phyloP scores from a whole-genome alignment of 2,329 filamentous ascomycete genomes.

The Zopfia rhizophila region DNA sequence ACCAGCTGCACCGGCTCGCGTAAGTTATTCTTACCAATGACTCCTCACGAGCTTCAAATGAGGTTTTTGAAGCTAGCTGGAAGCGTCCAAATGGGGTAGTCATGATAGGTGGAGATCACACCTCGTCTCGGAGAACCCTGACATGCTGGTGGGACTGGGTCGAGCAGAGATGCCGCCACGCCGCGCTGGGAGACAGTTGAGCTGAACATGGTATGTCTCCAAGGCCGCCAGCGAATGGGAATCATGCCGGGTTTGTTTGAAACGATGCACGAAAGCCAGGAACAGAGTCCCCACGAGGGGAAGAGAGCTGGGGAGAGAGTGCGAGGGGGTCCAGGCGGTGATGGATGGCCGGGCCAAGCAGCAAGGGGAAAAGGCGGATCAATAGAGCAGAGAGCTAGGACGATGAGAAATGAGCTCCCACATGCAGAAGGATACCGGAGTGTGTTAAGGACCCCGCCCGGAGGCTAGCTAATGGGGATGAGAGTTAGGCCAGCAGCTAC shows the following conservation, averaged over 20 bases:
- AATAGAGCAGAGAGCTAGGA: neutral
- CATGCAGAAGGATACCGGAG: constrained; percentile 4
- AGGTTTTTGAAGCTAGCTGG: constrained; percentile 21
- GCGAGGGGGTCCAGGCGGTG: constrained; percentile 1
- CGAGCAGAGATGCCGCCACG: constrained; percentile 5
- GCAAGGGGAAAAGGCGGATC: neutral
- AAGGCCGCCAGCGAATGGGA: too few relatives aligned
- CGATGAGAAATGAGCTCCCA: constrained; percentile 10
- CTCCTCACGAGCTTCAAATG: constrained; percentile 26
- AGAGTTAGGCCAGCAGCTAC: too few relatives aligned
- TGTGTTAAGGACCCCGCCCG: neutral
- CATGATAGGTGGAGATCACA: constrained; percentile 18
- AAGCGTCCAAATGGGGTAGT: constrained; percentile 5
- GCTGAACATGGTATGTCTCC: constrained; percentile 13
- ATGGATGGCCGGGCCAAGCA: neutral
- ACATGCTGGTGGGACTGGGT: constrained; percentile 6
- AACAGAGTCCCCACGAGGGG: constrained; percentile 3
- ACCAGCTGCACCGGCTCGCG: constrained; percentile 11
- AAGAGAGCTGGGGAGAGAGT: constrained; percentile 6
- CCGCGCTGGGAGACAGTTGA: constrained; percentile 8
- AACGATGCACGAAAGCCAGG: constrained; percentile 12
- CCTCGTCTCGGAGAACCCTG: constrained; percentile 11
- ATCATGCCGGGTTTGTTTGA: constrained; percentile 4
- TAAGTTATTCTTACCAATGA: constrained; percentile 11
- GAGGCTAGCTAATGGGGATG: too few relatives aligned